Evolutionary conservation across 1,139 yeast genomes (phyloP).

Genomic region (Suzukiozyma palmioleophila): DNA sequence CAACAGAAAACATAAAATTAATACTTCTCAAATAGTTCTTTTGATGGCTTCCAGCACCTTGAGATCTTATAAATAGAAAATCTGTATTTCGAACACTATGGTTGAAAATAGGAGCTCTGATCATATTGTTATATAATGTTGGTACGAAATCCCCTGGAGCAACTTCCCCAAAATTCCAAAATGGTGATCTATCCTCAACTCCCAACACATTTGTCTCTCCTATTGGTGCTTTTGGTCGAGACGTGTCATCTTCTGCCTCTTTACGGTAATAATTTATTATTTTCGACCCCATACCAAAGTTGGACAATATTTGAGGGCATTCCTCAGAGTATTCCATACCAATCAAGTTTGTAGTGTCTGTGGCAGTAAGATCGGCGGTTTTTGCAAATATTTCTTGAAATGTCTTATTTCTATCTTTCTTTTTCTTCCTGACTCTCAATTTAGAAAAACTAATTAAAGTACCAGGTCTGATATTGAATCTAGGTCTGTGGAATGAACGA

Average conservation of each 20-base stretch:
- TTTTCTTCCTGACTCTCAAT: constrained; percentile 75
- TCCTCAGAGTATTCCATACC: constrained; percentile 91
- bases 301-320: constrained; percentile 74
- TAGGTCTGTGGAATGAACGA: constrained; percentile 78
- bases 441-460: constrained; percentile 72
- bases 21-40: constrained; percentile 54
- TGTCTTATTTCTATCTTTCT: constrained; percentile 84
- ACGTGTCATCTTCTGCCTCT: constrained; percentile 71
- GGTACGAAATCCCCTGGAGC: constrained; percentile 94
- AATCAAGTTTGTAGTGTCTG: constrained; percentile 77
- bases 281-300: constrained; percentile 95
- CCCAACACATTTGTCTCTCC: constrained; percentile 97
- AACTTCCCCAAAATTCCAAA: constrained; percentile 98
- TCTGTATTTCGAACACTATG: constrained; percentile 81
- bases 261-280: constrained; percentile 90
- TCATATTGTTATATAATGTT: constrained; percentile 84
- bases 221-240: constrained; percentile 81
- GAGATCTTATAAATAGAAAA: constrained; percentile 72
- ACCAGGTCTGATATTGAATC: constrained; percentile 73
- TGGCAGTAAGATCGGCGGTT: constrained; percentile 73
- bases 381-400: constrained; percentile 66
- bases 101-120: constrained; percentile 88
- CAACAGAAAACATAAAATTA: constrained; percentile 77
- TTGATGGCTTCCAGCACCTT: constrained; percentile 70
- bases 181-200: constrained; percentile 92